Evolutionary conservation across 306 rosid species (phyloP), one percentile per base, ranked within the genome.

Genomic region (Ceratonia siliqua): DNA sequence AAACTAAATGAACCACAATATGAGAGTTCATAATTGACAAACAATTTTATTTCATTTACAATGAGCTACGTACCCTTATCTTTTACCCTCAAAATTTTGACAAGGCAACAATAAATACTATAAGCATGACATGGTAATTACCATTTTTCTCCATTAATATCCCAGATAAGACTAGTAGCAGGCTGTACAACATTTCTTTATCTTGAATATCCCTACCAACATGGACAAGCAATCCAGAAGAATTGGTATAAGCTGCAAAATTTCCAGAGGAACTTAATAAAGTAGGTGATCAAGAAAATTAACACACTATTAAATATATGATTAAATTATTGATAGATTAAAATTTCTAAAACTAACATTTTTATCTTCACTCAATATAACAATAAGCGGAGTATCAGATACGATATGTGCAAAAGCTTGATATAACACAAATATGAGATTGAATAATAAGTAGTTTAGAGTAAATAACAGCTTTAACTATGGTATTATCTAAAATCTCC

Each of bases 161-260:
- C 85, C 95, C 97, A 72, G 98, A 91, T 66, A 94, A 83, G 68
- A 94, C 90, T 72, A 94, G 90, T 82, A 94, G 84, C 64, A 94
- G 91, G 71, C 84, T 76, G 77, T 90, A 90, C 74, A 94, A 80
- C 54, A 82, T 67, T 72, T 94, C 88, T 83, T 84, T 87, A 77
- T 94, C 94, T 78, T 74, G 77, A 73, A 70, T 62, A 85, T 87
- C 90, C 85, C 89, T 55, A 84, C 80, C 75, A 94, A 80, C 50
- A 82, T 63, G 63, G 86, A 84, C 82, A 94, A 73, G 77, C 89
- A 91, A 78, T 88, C 96, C 84, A 90, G 73, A 18, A 94, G 82
- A 82, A 94, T 25, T 63, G 91, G 92, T 73, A 91, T 80, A 68
- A 94, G 83, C 98, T 94, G 98, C 95, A 83, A 85, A 84, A 65